Evolutionary conservation across 148 eudicot genomes (phyloP).

Genomic region (Fallopia convolvulus): DNA sequence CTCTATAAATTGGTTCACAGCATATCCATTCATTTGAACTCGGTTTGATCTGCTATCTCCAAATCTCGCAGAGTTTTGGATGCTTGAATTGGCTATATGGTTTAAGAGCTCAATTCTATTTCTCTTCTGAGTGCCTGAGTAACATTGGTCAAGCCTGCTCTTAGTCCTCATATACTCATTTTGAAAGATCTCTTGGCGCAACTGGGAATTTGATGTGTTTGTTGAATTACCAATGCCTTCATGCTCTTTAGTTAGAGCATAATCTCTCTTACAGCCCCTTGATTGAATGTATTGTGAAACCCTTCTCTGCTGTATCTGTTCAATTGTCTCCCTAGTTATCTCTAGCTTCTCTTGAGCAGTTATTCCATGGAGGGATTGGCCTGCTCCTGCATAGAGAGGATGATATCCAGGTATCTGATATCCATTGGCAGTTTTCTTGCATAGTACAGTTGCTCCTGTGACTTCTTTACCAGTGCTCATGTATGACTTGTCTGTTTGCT

Average conservation of each 20-base stretch:
- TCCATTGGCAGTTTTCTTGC: conserved; percentile 10
- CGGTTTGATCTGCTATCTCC: conserved; percentile 12
- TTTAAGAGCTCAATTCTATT: conserved; percentile 16
- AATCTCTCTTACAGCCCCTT: conserved; percentile 31
- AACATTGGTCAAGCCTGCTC: conserved; percentile 14
- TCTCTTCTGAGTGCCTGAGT: conserved; percentile 24
- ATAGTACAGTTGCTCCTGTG: conserved; percentile 2
- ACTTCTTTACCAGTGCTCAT: conserved; percentile 15
- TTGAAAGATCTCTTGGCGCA: conserved; percentile 17
- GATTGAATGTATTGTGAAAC: conserved; percentile 18
- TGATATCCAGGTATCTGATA: conserved; percentile 15
- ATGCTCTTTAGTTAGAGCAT: conserved; percentile 15
- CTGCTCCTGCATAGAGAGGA: conserved; percentile 15
- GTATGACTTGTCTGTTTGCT: conserved; percentile 21
- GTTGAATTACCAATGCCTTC: conserved; percentile 3
- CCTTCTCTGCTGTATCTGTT: conserved; percentile 17
- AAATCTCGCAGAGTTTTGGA: neutral
- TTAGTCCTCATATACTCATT: conserved; percentile 4
- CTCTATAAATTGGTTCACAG: conserved; percentile 12
- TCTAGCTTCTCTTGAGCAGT: conserved; percentile 11
- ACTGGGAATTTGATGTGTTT: conserved; percentile 17
- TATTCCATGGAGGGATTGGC: conserved; percentile 16
- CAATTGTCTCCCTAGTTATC: conserved; percentile 15
- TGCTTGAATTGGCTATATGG: conserved; percentile 12
- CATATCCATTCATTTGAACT: neutral